Evolutionary conservation across 208 protist genomes (phyloP), one percentile per base, ranked within the genome.

Genomic region (Porcisia hertigi): DNA sequence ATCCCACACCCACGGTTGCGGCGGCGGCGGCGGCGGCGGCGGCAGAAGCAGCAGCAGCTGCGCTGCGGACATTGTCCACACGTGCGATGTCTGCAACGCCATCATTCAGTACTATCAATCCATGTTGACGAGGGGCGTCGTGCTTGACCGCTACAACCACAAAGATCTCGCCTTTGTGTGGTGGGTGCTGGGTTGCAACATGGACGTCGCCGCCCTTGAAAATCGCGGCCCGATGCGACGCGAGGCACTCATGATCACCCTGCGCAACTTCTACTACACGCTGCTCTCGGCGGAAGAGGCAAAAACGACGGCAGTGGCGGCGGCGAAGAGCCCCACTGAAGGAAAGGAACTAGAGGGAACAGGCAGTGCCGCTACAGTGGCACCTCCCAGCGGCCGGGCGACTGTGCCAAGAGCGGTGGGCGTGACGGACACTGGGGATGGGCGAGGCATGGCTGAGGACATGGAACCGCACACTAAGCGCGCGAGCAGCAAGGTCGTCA

Each of bases 141-240:
- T 96, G 43, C 73, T 96, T 36, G 92, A 96, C 64, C 83, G 89
- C n/a, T 92, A 92, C 77, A 96, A 88, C 71, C 77, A 91, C 67
- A 96, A 96, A 73, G 89, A 94, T 60, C 73, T 96, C 53, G 86
- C 83, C 57, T 96, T 96, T 83, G 85, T 87, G 52, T 94, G 89
- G 86, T 96, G 92, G 92, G 92, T 96, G 30, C 66, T 96, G n/a
- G 86, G 88, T 9, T 80, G 83, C 20, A 86, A 96, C 71, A 96
- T 96, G 92, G 80, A 92, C 79, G 79, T 81, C 6, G 71, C 71
- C 3, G 88, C 85, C 5, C 80, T 96, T 47, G 82, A 91, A 63
- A 69, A 82, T 11, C 76, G 79, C 14, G 73, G 86, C 47, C 79
- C 87, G 3, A 75, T 83, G 69, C 87, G 91, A 23, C 87, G 89